These are phyloP conservation scores for Solanum sejunctum DNA, from an alignment of 257 asterid species.

Conservation along the genomic window DNA sequence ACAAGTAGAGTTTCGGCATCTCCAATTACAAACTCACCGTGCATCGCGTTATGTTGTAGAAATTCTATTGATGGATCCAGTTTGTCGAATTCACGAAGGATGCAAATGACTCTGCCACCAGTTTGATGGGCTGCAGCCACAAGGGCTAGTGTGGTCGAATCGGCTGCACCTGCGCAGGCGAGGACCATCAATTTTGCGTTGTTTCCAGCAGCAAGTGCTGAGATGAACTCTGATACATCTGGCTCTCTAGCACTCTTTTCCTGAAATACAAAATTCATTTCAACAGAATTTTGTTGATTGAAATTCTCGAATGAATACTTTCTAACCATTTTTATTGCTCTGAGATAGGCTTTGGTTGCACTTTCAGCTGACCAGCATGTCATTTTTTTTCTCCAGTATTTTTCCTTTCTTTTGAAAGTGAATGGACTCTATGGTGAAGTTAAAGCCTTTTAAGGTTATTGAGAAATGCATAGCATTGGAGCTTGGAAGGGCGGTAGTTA, in stretches of 20 bases:
- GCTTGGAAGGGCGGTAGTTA: neutral
- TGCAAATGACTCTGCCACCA: conserved; percentile 47
- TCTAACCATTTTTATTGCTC: conserved; percentile 44
- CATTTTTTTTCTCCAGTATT: conserved; percentile 11
- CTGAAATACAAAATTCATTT: conserved; percentile 5
- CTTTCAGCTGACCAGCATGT: conserved; percentile 71
- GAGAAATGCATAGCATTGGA: neutral
- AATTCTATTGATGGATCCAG: too few relatives aligned
- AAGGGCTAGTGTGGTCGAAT: conserved; percentile 35
- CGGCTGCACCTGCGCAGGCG: conserved; percentile 34
- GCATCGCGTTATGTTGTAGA: conserved; percentile 2
- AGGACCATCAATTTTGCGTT: conserved; percentile 41
- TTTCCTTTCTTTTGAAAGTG: neutral
- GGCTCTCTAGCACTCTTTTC: conserved; percentile 49
- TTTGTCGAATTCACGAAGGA: conserved; percentile 16
- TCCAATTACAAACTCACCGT: conserved; percentile 36
- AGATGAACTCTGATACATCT: conserved; percentile 54
- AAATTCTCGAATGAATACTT: too few relatives aligned
- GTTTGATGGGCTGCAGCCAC: conserved; percentile 68
- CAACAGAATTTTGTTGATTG: neutral
- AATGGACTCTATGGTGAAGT: too few relatives aligned
- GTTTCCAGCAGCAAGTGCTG: conserved; percentile 68
- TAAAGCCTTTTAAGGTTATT: too few relatives aligned
- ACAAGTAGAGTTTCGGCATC: conserved; percentile 26
- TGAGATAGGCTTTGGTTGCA: conserved; percentile 58